Percentiles rank a stretch among this genome's conserved stretches.
phyloP scores from a whole-genome alignment of 495 filamentous ascomycete species.

The Lasiosphaeria hispida region DNA sequence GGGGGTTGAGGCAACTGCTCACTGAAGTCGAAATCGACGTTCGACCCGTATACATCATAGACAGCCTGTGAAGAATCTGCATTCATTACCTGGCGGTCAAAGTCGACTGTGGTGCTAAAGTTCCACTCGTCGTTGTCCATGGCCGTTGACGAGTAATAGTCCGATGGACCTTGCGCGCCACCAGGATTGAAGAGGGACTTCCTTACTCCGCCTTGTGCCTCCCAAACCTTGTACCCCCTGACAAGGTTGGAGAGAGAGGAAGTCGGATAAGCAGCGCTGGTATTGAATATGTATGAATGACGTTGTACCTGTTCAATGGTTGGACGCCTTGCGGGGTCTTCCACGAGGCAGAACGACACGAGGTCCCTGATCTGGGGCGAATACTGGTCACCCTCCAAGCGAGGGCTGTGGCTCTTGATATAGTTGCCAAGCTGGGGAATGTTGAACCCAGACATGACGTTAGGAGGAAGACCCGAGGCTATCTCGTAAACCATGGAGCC shows the following conservation, averaged over 20 bases:
- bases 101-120: conserved; percentile 83
- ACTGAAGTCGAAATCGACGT: conserved; percentile 45
- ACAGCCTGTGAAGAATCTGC: conserved; percentile 45
- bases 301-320: conserved; percentile 63
- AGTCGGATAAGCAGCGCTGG: conserved; percentile 66
- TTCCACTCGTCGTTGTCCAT: conserved; percentile 76
- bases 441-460: conserved; percentile 49
- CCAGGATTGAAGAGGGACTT: conserved; percentile 75
- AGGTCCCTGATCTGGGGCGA: conserved; percentile 73
- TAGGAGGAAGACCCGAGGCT: conserved; percentile 83
- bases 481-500: conserved; percentile 89
- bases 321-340: conserved; percentile 71
- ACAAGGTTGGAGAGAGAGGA: conserved; percentile 70
- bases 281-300: conserved; percentile 62
- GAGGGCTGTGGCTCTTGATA: conserved; percentile 60
- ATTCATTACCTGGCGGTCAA: conserved; percentile 60
- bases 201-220: conserved; percentile 76
- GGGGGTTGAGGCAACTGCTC: conserved; percentile 40
- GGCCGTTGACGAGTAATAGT: conserved; percentile 34
- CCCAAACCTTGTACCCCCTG: conserved; percentile 80
- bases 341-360: conserved; percentile 75
- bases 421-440: conserved; percentile 57
- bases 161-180: conserved; percentile 62
- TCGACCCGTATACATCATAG: conserved; percentile 50
- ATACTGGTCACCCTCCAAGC: conserved; percentile 74